Conservation (phyloP, 805 yeast genomes). For the Ogataea sp. region DNA sequence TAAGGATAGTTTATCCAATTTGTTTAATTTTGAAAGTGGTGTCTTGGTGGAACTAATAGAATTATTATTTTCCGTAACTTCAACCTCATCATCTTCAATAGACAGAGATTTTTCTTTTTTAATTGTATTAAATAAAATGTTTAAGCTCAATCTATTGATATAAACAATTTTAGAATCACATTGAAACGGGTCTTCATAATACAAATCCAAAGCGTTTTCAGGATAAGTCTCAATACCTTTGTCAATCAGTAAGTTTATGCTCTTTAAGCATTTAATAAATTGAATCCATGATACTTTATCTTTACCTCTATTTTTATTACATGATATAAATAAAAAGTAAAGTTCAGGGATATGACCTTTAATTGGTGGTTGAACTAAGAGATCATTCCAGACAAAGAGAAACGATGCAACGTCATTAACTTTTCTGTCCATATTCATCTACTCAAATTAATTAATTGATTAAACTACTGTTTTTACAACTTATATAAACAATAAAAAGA, state of each 20-base stretch:
- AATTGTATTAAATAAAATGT: constrained; percentile 4
- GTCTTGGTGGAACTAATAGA: no score
- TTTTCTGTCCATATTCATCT: constrained; percentile 15
- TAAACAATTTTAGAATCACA: constrained; percentile 16
- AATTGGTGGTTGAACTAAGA: constrained; percentile 22
- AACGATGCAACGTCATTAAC: constrained; percentile 21
- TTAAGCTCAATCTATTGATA: constrained; percentile 20
- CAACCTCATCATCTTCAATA: not conserved
- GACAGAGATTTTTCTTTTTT: not conserved
- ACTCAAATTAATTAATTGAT: no score
- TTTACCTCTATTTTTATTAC: constrained; percentile 21
- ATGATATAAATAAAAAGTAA: constrained; percentile 23
- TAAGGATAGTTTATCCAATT: no score
- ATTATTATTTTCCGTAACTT: not conserved
- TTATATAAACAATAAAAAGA: no score
- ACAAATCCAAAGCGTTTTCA: constrained; percentile 10
- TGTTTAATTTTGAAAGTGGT: no score
- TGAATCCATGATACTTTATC: constrained; percentile 28
- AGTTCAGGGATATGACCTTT: constrained; percentile 22
- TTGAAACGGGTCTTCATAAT: constrained; percentile 21
- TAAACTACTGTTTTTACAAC: no score
- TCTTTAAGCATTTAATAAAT: constrained; percentile 18
- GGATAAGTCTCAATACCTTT: constrained; percentile 19
- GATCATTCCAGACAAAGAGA: constrained; percentile 22
- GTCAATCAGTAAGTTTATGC: constrained; percentile 14